Conservation (phyloP, 371 early-diverging fungal species). For the Mucor piriformis region DNA sequence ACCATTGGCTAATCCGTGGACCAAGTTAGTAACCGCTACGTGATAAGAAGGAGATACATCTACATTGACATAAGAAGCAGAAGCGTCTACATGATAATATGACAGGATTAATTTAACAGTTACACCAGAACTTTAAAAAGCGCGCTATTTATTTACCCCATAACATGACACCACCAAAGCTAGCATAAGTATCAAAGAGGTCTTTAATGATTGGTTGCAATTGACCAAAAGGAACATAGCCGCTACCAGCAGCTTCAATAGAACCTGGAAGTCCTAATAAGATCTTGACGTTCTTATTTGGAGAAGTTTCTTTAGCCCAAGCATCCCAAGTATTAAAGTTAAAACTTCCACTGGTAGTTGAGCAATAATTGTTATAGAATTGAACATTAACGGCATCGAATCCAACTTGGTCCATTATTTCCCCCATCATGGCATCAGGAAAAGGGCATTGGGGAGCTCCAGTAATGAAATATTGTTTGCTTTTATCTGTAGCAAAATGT, state of each 20-base stretch:
- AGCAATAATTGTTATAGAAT: constrained; percentile 77
- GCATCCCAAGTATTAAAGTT: constrained; percentile 67
- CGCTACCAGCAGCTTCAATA: constrained; percentile 62
- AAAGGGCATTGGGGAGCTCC: constrained; percentile 79
- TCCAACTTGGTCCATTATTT: constrained; percentile 40
- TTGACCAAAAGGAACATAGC: constrained; percentile 50
- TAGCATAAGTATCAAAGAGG: constrained; percentile 39
- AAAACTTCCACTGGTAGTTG: constrained; percentile 52
- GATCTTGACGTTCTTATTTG: constrained; percentile 63
- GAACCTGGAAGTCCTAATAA: constrained; percentile 68
- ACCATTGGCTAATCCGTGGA: constrained; percentile 17
- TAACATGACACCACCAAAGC: constrained; percentile 69
- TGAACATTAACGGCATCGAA: constrained; percentile 73
- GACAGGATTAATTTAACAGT: background rate
- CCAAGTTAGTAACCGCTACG: constrained; percentile 27
- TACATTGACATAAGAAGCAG: constrained; percentile 38
- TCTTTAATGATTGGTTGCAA: constrained; percentile 38
- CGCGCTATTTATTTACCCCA: constrained; percentile 51
- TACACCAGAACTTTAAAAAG: background rate
- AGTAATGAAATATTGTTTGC: constrained; percentile 51
- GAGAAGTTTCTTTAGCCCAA: constrained; percentile 56
- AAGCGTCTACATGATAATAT: constrained; percentile 35
- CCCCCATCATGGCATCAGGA: constrained; percentile 61
- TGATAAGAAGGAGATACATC: constrained; percentile 35
- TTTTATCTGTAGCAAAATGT: constrained; percentile 21